These are phyloP conservation scores for Funneliformis caledonium DNA, from an alignment of 371 early-diverging fungal species.

Conservation along the genomic window DNA sequence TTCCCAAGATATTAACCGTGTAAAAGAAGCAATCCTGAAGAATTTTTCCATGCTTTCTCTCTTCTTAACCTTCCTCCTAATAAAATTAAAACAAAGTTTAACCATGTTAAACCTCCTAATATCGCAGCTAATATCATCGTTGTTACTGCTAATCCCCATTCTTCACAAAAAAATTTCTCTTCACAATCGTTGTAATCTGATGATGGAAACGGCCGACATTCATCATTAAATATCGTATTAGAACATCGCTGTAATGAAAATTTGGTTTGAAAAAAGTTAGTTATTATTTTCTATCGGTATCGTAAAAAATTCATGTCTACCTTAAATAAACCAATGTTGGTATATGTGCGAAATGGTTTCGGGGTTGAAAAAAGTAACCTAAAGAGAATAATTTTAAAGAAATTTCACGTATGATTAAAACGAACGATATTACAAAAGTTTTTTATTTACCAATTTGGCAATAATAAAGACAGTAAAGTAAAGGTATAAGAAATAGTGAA, in stretches of 20 bases:
- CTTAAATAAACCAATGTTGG: slow-evolving; percentile 4
- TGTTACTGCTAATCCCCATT: not conserved
- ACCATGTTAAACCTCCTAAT: not conserved
- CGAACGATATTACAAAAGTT: no score
- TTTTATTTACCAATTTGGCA: slow-evolving; percentile 29
- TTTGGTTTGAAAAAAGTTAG: not conserved
- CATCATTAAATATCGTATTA: not conserved
- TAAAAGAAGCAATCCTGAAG: not conserved
- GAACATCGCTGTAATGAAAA: not conserved
- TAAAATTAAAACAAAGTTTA: not conserved
- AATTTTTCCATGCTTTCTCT: slow-evolving; percentile 3
- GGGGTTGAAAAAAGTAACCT: slow-evolving; percentile 1
- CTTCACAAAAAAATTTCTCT: slow-evolving; percentile 26
- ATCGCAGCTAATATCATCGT: not conserved
- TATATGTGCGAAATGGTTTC: not conserved
- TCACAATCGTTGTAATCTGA: slow-evolving; percentile 7
- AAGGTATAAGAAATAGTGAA: slow-evolving; percentile 27
- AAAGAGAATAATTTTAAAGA: not conserved
- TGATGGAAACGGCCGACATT: slow-evolving; percentile 12
- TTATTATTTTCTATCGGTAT: not conserved
- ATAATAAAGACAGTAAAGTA: not conserved
- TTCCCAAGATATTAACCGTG: not conserved
- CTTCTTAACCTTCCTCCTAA: slow-evolving; percentile 2
- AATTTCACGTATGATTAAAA: not conserved
- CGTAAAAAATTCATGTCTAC: not conserved